Percentiles rank a stretch among this genome's conserved stretches.
phyloP scores from a whole-genome alignment of 139 green algal genomes.

The Mesostigma viride region DNA sequence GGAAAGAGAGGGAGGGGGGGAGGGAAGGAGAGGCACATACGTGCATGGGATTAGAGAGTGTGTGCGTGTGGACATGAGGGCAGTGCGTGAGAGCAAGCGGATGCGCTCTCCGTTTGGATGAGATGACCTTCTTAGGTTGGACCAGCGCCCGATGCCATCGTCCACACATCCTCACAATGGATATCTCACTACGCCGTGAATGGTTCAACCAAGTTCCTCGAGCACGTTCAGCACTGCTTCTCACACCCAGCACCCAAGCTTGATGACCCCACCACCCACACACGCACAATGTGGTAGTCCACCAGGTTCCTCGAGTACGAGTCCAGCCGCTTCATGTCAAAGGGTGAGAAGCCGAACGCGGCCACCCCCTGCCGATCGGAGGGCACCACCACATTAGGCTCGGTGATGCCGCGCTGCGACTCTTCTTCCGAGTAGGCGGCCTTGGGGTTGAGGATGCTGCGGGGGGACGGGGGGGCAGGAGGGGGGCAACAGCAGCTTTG shows the following conservation, averaged over 20 bases:
- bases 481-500: too few relatives aligned
- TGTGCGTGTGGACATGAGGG: too few relatives aligned
- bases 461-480: too few relatives aligned
- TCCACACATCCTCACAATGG: too few relatives aligned
- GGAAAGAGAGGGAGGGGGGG: background rate
- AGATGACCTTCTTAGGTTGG: too few relatives aligned
- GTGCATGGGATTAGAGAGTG: background rate
- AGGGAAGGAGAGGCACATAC: background rate
- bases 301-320: conserved; percentile 85
- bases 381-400: background rate
- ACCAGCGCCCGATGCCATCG: too few relatives aligned
- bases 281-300: conserved; percentile 76
- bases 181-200: too few relatives aligned
- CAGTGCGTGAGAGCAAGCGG: too few relatives aligned
- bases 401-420: background rate
- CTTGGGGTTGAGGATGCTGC: conserved; percentile 39
- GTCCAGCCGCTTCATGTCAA: conserved; percentile 84
- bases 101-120: too few relatives aligned
- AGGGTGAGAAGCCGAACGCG: conserved; percentile 17
- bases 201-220: too few relatives aligned
- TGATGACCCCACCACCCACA: conserved; percentile 36
- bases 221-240: too few relatives aligned
- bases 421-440: conserved; percentile 58
- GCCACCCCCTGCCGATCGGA: background rate
- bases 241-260: too few relatives aligned